phyloP scores from a whole-genome alignment of 108 stramenopile species.

The Pseudonitzschia pungens region DNA sequence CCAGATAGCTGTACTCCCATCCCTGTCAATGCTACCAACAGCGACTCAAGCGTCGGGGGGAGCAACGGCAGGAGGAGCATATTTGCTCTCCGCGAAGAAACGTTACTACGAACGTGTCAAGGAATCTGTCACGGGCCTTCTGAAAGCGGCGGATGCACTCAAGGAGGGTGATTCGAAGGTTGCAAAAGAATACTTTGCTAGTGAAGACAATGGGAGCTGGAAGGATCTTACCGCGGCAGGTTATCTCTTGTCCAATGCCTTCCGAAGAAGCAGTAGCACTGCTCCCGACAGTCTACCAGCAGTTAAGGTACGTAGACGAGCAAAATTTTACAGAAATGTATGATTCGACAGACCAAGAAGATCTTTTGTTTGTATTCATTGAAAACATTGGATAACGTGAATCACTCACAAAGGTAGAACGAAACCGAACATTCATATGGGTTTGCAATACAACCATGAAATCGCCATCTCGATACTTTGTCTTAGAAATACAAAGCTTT shows the following conservation, averaged over 20 bases:
- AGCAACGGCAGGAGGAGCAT: slow-evolving; percentile 83
- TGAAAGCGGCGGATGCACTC: slow-evolving; percentile 41
- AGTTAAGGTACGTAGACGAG: slow-evolving; percentile 23
- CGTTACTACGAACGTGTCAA: slow-evolving; percentile 85
- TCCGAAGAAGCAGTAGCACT: slow-evolving; percentile 59
- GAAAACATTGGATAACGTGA: background rate
- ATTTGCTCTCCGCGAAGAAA: slow-evolving; percentile 83
- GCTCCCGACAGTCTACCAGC: slow-evolving; percentile 54
- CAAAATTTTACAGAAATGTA: background rate
- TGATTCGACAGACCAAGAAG: background rate
- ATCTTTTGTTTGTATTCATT: background rate
- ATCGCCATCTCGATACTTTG: background rate
- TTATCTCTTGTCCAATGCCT: slow-evolving; percentile 75
- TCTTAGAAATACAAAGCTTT: slow-evolving; percentile 84
- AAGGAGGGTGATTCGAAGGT: slow-evolving; percentile 46
- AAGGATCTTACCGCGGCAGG: slow-evolving; percentile 78
- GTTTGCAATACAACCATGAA: background rate
- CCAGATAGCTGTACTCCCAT: slow-evolving; percentile 1
- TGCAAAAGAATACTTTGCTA: slow-evolving; percentile 58
- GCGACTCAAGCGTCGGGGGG: slow-evolving; percentile 64
- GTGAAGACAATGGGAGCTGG: slow-evolving; percentile 69
- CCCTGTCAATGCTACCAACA: slow-evolving; percentile 1
- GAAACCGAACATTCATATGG: background rate
- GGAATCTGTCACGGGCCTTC: slow-evolving; percentile 60
- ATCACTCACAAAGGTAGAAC: background rate